Evolutionary conservation across 2,329 filamentous ascomycete genomes (phyloP).

Genomic region (Cryoendolithus antarcticus): DNA sequence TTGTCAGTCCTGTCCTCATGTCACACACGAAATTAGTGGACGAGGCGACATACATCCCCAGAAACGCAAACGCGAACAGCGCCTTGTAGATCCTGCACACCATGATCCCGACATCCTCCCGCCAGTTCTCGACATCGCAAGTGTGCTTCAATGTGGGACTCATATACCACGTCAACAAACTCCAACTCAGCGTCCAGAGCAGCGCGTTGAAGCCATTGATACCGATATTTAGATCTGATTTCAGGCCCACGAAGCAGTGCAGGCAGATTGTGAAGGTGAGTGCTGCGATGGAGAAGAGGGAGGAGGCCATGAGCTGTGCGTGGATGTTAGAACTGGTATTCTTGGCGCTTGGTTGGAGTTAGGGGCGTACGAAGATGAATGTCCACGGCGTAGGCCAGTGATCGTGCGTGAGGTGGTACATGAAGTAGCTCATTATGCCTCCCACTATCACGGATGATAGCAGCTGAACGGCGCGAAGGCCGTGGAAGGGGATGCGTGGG

Average conservation of each 20-base stretch:
- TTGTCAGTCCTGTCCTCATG: neutral
- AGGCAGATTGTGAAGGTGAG: slow-evolving; percentile 37
- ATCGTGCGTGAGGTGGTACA: slow-evolving; percentile 40
- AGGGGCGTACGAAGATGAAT: slow-evolving; percentile 40
- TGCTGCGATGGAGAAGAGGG: slow-evolving; percentile 40
- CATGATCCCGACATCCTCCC: slow-evolving; percentile 40
- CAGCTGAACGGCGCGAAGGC: slow-evolving; percentile 29
- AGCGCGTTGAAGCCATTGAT: slow-evolving; percentile 37
- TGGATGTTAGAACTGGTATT: too few species aligned
- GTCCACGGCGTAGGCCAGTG: slow-evolving; percentile 45
- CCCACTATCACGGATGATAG: slow-evolving; percentile 37
- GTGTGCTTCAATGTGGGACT: slow-evolving; percentile 39
- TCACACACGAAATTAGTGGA: neutral
- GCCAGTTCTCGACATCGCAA: slow-evolving; percentile 41
- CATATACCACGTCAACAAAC: slow-evolving; percentile 42
- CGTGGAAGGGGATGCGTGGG: slow-evolving; percentile 32
- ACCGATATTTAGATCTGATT: slow-evolving; percentile 37
- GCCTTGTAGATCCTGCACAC: slow-evolving; percentile 48
- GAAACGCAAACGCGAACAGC: slow-evolving; percentile 43
- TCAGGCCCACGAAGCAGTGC: slow-evolving; percentile 40
- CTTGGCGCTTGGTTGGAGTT: too few species aligned
- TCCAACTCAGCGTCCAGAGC: slow-evolving; percentile 41
- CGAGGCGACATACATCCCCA: slow-evolving; percentile 29
- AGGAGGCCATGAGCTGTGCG: slow-evolving; percentile 38
- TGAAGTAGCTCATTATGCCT: slow-evolving; percentile 43